phyloP scores from a whole-genome alignment of 2,329 filamentous ascomycete species.

The Colletotrichum musicola region DNA sequence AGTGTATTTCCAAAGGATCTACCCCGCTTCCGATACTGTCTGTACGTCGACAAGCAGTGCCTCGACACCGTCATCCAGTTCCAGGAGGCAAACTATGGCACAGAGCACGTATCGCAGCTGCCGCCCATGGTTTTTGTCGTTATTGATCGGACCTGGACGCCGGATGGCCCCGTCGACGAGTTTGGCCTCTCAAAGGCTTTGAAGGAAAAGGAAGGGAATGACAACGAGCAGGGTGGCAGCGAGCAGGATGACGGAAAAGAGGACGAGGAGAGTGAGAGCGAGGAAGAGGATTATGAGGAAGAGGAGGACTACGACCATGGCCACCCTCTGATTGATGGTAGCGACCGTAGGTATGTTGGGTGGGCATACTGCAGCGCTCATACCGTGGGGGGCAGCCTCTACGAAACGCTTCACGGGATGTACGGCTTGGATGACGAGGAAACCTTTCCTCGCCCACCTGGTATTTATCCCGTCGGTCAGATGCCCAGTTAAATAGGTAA shows the following conservation, averaged over 20 bases:
- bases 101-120: background rate
- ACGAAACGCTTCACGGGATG: background rate
- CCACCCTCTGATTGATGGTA: background rate
- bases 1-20: background rate
- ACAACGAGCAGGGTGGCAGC: background rate
- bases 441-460: background rate
- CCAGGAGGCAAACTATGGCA: constrained; percentile 5
- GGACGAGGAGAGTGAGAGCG: background rate
- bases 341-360: constrained; percentile 17
- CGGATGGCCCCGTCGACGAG: background rate
- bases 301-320: background rate
- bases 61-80: constrained; percentile 14
- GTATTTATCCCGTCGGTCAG: background rate
- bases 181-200: background rate
- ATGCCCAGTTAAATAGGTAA: constrained; percentile 13
- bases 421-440: background rate
- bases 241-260: background rate
- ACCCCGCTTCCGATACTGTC: constrained; percentile 14
- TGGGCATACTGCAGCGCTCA: constrained; percentile 18
- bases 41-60: constrained; percentile 18
- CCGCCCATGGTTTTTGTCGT: constrained; percentile 2
- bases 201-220: background rate
- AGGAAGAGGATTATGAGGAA: background rate
- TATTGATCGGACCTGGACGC: constrained; percentile 4
- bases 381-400: background rate